phyloP scores from a whole-genome alignment of 176 grass and related monocot species.

The Melocanna baccifera region DNA sequence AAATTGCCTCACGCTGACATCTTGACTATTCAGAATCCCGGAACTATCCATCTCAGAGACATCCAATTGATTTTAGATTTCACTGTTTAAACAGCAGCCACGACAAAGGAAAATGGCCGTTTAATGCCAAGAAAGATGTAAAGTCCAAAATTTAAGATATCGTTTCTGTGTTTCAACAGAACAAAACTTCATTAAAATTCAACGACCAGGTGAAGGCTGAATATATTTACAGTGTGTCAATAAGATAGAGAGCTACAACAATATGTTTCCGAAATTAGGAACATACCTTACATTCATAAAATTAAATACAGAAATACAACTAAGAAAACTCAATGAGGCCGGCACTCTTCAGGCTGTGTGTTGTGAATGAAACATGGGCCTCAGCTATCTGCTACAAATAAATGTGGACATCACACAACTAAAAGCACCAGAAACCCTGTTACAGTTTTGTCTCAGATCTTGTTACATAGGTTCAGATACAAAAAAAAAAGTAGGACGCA shows the following conservation, averaged over 20 bases:
- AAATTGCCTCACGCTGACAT: background rate
- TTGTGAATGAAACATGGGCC: conserved; percentile 12
- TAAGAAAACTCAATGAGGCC: background rate
- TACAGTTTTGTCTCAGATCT: background rate
- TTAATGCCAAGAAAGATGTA: background rate
- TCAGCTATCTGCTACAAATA: conserved; percentile 1
- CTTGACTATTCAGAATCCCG: background rate
- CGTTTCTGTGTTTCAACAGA: background rate
- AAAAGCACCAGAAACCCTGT: background rate
- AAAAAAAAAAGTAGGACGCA: background rate
- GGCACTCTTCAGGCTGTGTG: background rate
- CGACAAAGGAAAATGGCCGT: background rate
- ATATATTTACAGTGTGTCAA: background rate
- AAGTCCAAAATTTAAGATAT: background rate
- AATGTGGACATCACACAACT: background rate
- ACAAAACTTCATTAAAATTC: background rate
- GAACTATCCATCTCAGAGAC: background rate
- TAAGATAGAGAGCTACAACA: background rate
- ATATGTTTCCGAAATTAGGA: background rate
- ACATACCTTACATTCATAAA: background rate
- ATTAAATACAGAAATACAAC: background rate
- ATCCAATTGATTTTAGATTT: background rate
- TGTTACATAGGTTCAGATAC: background rate
- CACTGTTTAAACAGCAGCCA: background rate
- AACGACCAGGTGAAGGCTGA: background rate